Base-by-base conservation (phyloP, 306 rosid genomes). In the Trifolium subterraneum region DNA sequence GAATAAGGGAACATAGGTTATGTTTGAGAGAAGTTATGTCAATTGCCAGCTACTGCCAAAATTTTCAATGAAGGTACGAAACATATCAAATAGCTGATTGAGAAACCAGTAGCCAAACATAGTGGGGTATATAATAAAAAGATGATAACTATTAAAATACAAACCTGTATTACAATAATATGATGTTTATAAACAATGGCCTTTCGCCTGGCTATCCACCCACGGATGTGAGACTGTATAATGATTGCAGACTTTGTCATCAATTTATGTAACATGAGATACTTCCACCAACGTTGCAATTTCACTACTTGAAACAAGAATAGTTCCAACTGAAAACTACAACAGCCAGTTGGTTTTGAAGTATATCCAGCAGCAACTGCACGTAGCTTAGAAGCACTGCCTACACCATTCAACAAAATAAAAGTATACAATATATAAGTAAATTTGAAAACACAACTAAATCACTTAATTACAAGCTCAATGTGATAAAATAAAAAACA, bases 201-300 rank as follows among this genome's bases (percentile, higher is more conserved):
- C 71, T 70, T 80, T 77, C 79, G 85, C 82, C 90, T 87, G 25
- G 81, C 89, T 25, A 85, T 41, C 96, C 96, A 89, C 11, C 88
- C 89, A 67, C 97, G 94, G 29, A 78, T 45, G 70, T 74, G 88
- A 72, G 96, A 86, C 84, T 93, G 97, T 74, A 93, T 86, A 82
- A 74, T 79, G 61, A 87, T 19, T 14, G 81, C 90, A 79, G 90
- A 84, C 68, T 76, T 86, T 15, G 83, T 79, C 79, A 81, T 88
- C 58, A 64, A 56, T 36, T 84, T 87, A 14, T 47, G 75, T 16
- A 67, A 77, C 78, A 89, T 69, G 79, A 72, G 74, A 58, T 84
- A 48, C 76, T 84, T 89, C 98, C 98, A 93, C 98, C 97, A 88
- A 47, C 87, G 81, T 82, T 93, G 98, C 81, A 93, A 78, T 86